Conservation (phyloP, 805 yeast genomes). For the Ogataea zsoltii region DNA sequence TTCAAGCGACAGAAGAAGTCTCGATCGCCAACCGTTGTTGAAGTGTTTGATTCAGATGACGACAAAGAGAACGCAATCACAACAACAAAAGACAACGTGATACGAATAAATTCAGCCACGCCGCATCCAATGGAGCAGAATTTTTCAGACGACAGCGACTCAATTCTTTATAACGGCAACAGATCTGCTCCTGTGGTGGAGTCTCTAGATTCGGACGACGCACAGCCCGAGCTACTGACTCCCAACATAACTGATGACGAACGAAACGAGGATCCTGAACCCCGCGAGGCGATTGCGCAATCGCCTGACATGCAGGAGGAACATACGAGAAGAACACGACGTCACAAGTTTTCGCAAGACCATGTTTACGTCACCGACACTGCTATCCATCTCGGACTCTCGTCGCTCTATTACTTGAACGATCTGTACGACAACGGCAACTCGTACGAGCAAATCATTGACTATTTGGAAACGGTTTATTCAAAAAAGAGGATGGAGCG, state of each 20-base stretch:
- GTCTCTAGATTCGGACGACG: constrained; percentile 5
- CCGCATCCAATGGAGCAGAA: neutral
- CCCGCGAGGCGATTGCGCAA: constrained; percentile 2
- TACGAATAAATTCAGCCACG: neutral
- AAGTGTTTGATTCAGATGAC: constrained; percentile 4
- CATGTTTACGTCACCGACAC: constrained; percentile 39
- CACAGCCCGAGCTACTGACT: neutral
- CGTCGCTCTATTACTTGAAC: constrained; percentile 30
- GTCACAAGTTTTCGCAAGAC: constrained; percentile 34
- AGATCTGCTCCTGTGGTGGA: neutral
- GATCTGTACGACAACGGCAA: constrained; percentile 32
- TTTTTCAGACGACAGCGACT: constrained; percentile 3
- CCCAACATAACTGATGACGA: neutral
- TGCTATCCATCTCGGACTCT: constrained; percentile 34
- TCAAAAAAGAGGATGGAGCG: constrained; percentile 23
- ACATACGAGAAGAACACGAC: constrained; percentile 27
- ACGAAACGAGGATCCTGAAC: neutral
- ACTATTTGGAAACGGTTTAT: constrained; percentile 28
- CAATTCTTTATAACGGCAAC: neutral
- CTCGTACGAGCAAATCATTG: constrained; percentile 30
- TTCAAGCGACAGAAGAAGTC: neutral
- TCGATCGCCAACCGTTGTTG: neutral
- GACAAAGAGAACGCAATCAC: neutral
- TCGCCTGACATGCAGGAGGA: constrained; percentile 5
- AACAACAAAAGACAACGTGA: neutral